These are phyloP conservation scores for Boletus reticulatus DNA, from an alignment of 768 basidiomycete genomes.

Conservation along the genomic window DNA sequence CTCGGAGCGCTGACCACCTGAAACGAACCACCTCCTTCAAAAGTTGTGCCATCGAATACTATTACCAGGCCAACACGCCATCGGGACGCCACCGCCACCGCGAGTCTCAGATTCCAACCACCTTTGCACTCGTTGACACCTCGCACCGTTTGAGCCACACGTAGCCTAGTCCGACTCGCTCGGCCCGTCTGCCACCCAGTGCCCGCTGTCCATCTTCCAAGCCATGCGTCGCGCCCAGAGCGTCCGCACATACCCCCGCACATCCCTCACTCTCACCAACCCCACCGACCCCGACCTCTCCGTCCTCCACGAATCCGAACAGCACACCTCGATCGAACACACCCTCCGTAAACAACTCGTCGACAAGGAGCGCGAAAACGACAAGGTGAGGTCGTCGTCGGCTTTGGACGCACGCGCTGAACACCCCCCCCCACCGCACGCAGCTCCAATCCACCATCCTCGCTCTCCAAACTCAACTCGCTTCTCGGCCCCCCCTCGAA, in stretches of 20 bases:
- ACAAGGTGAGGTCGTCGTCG: conserved; percentile 45
- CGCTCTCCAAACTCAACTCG: conserved; percentile 61
- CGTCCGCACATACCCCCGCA: conserved; percentile 51
- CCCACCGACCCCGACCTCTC: conserved; percentile 46
- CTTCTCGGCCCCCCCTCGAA: conserved; percentile 67
- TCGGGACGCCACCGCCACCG: too few relatives aligned
- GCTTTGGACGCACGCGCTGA: background rate
- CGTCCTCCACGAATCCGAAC: conserved; percentile 48
- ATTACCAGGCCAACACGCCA: too few relatives aligned
- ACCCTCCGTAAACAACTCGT: conserved; percentile 59
- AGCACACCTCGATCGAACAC: conserved; percentile 50
- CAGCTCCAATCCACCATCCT: conserved; percentile 66
- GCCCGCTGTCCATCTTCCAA: too few relatives aligned
- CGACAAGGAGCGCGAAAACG: conserved; percentile 68
- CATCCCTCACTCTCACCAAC: conserved; percentile 40
- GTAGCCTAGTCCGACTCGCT: too few relatives aligned
- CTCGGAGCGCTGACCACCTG: too few relatives aligned
- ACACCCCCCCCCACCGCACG: background rate
- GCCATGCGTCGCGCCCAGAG: conserved; percentile 62
- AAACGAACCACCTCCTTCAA: too few relatives aligned
- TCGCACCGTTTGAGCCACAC: too few relatives aligned
- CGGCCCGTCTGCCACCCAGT: too few relatives aligned
- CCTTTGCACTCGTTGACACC: too few relatives aligned
- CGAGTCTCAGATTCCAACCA: too few relatives aligned
- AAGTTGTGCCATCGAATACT: too few relatives aligned